Evolutionary conservation across 495 filamentous ascomycete genomes (phyloP).

Genomic region (Cercophora samala): DNA sequence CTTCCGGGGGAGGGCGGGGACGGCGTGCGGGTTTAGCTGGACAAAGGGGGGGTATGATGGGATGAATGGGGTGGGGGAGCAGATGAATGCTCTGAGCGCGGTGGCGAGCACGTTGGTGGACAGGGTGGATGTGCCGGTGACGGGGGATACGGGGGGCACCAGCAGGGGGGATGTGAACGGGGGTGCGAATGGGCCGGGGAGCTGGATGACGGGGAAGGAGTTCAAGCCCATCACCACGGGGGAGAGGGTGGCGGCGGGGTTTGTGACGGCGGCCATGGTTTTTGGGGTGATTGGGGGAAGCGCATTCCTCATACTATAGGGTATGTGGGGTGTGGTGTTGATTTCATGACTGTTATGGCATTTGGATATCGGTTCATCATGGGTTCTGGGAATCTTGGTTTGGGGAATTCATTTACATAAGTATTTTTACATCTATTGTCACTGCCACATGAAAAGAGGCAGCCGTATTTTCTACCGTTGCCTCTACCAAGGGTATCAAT

Average conservation of each 20-base stretch:
- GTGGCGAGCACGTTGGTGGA: constrained; percentile 61
- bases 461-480: too few relatives aligned
- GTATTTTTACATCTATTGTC: too few relatives aligned
- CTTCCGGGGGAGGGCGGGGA: constrained; percentile 46
- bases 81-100: constrained; percentile 67
- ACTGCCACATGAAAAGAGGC: too few relatives aligned
- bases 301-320: constrained; percentile 42
- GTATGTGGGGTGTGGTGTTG: not conserved
- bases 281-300: constrained; percentile 49
- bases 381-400: not conserved
- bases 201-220: constrained; percentile 23
- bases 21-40: constrained; percentile 55
- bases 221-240: constrained; percentile 48
- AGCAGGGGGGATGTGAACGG: constrained; percentile 60
- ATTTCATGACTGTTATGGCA: not conserved
- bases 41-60: constrained; percentile 39
- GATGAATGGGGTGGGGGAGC: constrained; percentile 59
- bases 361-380: not conserved
- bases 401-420: not conserved
- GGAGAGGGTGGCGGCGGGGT: constrained; percentile 62
- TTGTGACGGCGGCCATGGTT: constrained; percentile 59
- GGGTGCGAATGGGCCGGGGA: constrained; percentile 36
- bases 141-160: constrained; percentile 59
- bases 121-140: constrained; percentile 48
- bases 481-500: too few relatives aligned